These are phyloP conservation scores for Pseudozyma sp. DNA, from an alignment of 1,284 basidiomycete genomes.

Conservation along the genomic window DNA sequence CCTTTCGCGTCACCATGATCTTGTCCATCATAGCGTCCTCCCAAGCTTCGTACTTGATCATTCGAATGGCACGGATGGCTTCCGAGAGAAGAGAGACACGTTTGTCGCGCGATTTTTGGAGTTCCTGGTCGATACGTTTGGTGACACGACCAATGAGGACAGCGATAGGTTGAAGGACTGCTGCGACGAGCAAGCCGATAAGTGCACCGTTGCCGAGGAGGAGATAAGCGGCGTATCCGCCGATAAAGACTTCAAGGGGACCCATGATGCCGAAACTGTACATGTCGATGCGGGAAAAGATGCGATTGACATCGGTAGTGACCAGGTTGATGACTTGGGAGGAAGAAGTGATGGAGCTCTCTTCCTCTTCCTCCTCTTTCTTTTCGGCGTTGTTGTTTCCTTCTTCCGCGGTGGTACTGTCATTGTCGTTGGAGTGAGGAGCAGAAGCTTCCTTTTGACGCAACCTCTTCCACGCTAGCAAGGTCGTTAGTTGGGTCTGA, in stretches of 20 bases:
- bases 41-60: constrained; percentile 57
- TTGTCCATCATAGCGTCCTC: constrained; percentile 39
- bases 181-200: constrained; percentile 34
- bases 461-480: constrained; percentile 40
- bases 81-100: constrained; percentile 48
- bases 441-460: constrained; percentile 39
- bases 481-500: constrained; percentile 31
- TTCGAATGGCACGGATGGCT: constrained; percentile 44
- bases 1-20: constrained; percentile 24
- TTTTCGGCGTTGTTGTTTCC: neutral
- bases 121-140: constrained; percentile 27
- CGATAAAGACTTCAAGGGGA: constrained; percentile 40
- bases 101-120: constrained; percentile 42
- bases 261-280: constrained; percentile 38
- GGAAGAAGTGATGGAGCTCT: constrained; percentile 1
- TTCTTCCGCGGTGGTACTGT: neutral
- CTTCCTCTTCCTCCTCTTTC: neutral
- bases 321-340: constrained; percentile 47
- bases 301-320: constrained; percentile 35
- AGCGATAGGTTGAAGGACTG: constrained; percentile 35
- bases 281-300: constrained; percentile 32
- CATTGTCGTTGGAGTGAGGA: neutral
- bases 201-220: constrained; percentile 40
- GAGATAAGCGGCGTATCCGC: constrained; percentile 33
- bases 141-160: constrained; percentile 25